A percentile compares a stretch with the other conserved stretches of the same genome.
These are phyloP conservation scores for Medicago truncatula DNA, from an alignment of 306 rosid genomes.

Conservation along the genomic window MtrunA17r5.0-ANR NC_053043.1:41210501-41211000, in stretches of 20 bases:
- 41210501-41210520: no score
- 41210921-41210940: not conserved
- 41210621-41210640: not conserved
- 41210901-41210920: not conserved
- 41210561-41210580: conserved; percentile 23
- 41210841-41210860: conserved; percentile 1
- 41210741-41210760: conserved; percentile 7
- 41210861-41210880: not conserved
- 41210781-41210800: not conserved
- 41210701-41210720: not conserved
- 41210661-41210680: not conserved
- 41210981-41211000: not conserved
- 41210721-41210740: not conserved
- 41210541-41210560: not conserved
- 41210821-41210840: no score
- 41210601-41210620: conserved; percentile 8
- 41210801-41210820: not conserved
- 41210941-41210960: not conserved
- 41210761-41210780: conserved; percentile 6
- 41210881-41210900: not conserved
- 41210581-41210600: conserved; percentile 32
- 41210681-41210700: not conserved
- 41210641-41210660: not conserved
- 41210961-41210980: not conserved
- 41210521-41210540: no score